A percentile compares a stretch with the other conserved stretches of the same genome.
Conservation (phyloP, 1,139 yeast genomes). For the Komagataea norvegica region DNA sequence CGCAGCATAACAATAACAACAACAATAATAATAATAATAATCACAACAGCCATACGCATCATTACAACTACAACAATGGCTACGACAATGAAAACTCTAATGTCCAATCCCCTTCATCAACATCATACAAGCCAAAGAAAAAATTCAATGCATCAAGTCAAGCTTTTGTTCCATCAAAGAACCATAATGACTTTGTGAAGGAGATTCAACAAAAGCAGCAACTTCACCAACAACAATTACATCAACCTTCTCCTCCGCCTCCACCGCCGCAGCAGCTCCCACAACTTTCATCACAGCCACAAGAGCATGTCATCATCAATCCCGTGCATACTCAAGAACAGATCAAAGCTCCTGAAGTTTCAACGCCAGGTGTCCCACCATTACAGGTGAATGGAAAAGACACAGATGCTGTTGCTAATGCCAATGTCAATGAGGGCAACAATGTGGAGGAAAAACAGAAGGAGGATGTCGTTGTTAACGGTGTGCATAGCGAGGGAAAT, state of each 20-base stretch:
- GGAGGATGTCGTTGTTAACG: neutral
- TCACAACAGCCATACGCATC: neutral
- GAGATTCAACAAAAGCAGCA: neutral
- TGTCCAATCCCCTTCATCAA: neutral
- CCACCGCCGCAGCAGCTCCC: too few species aligned
- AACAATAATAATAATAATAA: neutral
- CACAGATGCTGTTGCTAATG: neutral
- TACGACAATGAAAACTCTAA: neutral
- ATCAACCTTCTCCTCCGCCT: too few species aligned
- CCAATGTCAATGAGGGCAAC: too few species aligned
- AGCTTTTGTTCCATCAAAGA: neutral
- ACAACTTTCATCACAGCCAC: conserved; percentile 1
- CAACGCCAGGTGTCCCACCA: neutral
- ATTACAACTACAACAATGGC: neutral
- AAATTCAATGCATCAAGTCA: neutral
- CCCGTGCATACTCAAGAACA: conserved; percentile 1
- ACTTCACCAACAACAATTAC: neutral
- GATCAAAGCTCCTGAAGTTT: neutral
- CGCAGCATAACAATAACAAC: neutral
- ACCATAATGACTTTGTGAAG: neutral
- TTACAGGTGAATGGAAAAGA: neutral
- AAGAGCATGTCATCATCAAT: too few species aligned
- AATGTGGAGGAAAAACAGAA: neutral
- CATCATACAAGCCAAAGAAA: conserved; percentile 1
- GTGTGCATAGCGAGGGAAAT: too few species aligned